phyloP scores from a whole-genome alignment of 768 basidiomycete genomes.

The Lactarius tabidus region DNA sequence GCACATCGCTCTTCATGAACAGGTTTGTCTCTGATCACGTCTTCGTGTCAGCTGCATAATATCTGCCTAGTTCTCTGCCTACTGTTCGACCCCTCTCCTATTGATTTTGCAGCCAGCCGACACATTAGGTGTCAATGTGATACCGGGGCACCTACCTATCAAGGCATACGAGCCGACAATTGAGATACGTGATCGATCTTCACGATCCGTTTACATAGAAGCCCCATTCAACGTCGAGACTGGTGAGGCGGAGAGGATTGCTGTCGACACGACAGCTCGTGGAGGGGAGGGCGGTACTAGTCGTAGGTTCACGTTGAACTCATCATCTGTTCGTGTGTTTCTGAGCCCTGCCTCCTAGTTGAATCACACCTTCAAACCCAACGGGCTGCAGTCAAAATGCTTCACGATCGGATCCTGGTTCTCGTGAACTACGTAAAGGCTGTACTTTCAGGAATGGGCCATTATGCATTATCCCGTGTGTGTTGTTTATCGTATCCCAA shows the following conservation, averaged over 20 bases:
- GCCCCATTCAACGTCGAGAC: conserved; percentile 89
- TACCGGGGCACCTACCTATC: conserved; percentile 77
- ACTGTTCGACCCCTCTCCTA: conserved; percentile 87
- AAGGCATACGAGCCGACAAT: conserved; percentile 91
- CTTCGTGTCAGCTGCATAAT: conserved; percentile 1
- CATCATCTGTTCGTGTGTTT: background rate
- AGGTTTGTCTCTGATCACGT: conserved; percentile 43
- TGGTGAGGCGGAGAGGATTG: conserved; percentile 97
- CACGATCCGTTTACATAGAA: conserved; percentile 78
- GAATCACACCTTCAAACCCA: conserved; percentile 89
- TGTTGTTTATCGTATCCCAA: conserved; percentile 4
- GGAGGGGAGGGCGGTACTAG: conserved; percentile 80
- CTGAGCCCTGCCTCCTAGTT: conserved; percentile 47
- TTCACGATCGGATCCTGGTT: conserved; percentile 83
- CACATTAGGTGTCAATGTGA: conserved; percentile 45
- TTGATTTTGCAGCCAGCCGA: conserved; percentile 63
- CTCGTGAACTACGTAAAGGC: conserved; percentile 83
- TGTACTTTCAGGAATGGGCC: conserved; percentile 60
- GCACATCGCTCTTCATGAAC: conserved; percentile 83
- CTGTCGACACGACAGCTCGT: conserved; percentile 92
- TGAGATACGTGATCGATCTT: conserved; percentile 74
- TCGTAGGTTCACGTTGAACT: conserved; percentile 52
- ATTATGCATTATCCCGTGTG: background rate
- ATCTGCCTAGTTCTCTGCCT: conserved; percentile 63
- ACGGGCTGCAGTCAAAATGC: conserved; percentile 93